Percentiles rank a stretch among this genome's conserved stretches.
These are phyloP conservation scores for Mayamaea pseudoterrestris DNA, from an alignment of 108 stramenopile species.

Conservation along the genomic window DNA sequence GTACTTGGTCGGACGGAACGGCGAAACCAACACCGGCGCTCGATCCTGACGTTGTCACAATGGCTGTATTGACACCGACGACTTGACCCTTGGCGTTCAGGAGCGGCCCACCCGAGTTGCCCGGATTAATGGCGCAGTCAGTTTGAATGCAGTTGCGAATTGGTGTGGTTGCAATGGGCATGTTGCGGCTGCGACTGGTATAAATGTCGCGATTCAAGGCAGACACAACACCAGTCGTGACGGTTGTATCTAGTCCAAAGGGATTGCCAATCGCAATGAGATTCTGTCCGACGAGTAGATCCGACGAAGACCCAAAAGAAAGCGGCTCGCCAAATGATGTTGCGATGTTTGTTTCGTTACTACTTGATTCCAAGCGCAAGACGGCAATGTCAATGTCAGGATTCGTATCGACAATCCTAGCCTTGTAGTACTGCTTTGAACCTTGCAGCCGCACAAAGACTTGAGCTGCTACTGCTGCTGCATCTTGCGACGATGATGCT, in stretches of 20 bases:
- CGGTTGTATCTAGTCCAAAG: conserved; percentile 69
- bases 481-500: neutral
- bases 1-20: conserved; percentile 55
- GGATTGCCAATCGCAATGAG: conserved; percentile 90
- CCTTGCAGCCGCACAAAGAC: conserved; percentile 33
- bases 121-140: conserved; percentile 92
- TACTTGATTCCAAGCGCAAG: conserved; percentile 19
- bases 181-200: conserved; percentile 15
- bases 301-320: conserved; percentile 39
- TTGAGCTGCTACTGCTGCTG: conserved; percentile 2
- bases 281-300: conserved; percentile 75
- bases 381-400: conserved; percentile 86
- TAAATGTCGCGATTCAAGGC: conserved; percentile 77
- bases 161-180: conserved; percentile 37
- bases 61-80: conserved; percentile 88
- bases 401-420: conserved; percentile 65
- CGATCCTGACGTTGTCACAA: conserved; percentile 53
- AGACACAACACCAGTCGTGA: conserved; percentile 78
- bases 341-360: neutral
- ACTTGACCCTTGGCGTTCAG: conserved; percentile 69
- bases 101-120: conserved; percentile 86
- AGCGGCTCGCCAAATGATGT: neutral
- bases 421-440: conserved; percentile 20
- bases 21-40: conserved; percentile 80
- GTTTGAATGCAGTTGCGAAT: conserved; percentile 83